Evolutionary conservation across 129 eudicot species (phyloP).

Genomic region (Helianthus annuus): HanXRQr2.0-SUNRISE NC_035445.2:63285761-63286260

Average conservation of each 20-base stretch:
- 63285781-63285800: conserved; percentile 40
- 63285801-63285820: conserved; percentile 20
- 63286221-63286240: conserved; percentile 17
- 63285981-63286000: conserved; percentile 50
- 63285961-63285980: conserved; percentile 50
- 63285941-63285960: conserved; percentile 15
- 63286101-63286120: not conserved
- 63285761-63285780: conserved; percentile 79
- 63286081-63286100: conserved; percentile 28
- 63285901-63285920: not conserved
- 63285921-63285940: conserved; percentile 17
- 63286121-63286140: conserved; percentile 23
- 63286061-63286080: conserved; percentile 12
- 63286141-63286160: conserved; percentile 33
- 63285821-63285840: conserved; percentile 74
- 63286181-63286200: conserved; percentile 34
- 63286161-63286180: conserved; percentile 34
- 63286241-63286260: conserved; percentile 5
- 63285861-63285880: conserved; percentile 67
- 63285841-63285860: conserved; percentile 70
- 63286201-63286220: conserved; percentile 31
- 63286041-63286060: conserved; percentile 51
- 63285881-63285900: conserved; percentile 59
- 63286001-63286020: conserved; percentile 52
- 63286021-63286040: conserved; percentile 56